These are phyloP conservation scores for Tuber calosporum DNA, from an alignment of 495 filamentous ascomycete species.

Conservation along the genomic window DNA sequence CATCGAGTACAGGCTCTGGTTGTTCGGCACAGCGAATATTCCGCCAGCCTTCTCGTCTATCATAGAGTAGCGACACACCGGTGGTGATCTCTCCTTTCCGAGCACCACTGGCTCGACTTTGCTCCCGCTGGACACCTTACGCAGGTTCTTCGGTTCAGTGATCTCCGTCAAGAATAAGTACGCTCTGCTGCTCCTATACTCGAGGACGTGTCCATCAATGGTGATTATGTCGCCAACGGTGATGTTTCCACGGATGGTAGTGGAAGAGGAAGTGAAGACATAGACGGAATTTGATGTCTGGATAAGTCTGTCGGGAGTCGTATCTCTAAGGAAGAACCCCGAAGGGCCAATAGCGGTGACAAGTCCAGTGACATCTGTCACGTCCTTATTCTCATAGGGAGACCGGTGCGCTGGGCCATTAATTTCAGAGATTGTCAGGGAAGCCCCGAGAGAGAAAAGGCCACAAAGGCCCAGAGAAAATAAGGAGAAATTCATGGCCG, in stretches of 20 bases:
- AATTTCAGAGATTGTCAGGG: slow-evolving; percentile 55
- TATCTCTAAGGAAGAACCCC: slow-evolving; percentile 55
- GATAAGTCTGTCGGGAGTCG: slow-evolving; percentile 46
- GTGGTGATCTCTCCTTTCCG: slow-evolving; percentile 49
- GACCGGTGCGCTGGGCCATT: slow-evolving; percentile 57
- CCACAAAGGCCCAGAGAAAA: slow-evolving; percentile 12
- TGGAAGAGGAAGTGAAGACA: slow-evolving; percentile 48
- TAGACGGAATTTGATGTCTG: slow-evolving; percentile 51
- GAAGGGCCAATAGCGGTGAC: slow-evolving; percentile 54
- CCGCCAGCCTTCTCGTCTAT: slow-evolving; percentile 49
- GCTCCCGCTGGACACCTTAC: slow-evolving; percentile 47
- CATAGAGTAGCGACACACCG: slow-evolving; percentile 49
- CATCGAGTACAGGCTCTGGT: slow-evolving; percentile 48
- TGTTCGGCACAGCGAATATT: slow-evolving; percentile 53
- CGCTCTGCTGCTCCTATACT: slow-evolving; percentile 49
- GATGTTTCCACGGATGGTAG: slow-evolving; percentile 43
- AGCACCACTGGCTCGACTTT: slow-evolving; percentile 50
- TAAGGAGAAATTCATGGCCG: slow-evolving; percentile 23
- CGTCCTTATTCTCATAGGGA: slow-evolving; percentile 47
- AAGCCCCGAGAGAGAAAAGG: slow-evolving; percentile 36
- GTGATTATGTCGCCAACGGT: slow-evolving; percentile 53
- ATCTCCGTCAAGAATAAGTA: slow-evolving; percentile 57
- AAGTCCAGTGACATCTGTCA: slow-evolving; percentile 53
- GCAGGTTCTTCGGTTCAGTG: slow-evolving; percentile 46
- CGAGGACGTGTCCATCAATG: slow-evolving; percentile 50